These are phyloP conservation scores for Pseudoneurospora amorphoporcata DNA, from an alignment of 495 filamentous ascomycete species.

Conservation along the genomic window DNA sequence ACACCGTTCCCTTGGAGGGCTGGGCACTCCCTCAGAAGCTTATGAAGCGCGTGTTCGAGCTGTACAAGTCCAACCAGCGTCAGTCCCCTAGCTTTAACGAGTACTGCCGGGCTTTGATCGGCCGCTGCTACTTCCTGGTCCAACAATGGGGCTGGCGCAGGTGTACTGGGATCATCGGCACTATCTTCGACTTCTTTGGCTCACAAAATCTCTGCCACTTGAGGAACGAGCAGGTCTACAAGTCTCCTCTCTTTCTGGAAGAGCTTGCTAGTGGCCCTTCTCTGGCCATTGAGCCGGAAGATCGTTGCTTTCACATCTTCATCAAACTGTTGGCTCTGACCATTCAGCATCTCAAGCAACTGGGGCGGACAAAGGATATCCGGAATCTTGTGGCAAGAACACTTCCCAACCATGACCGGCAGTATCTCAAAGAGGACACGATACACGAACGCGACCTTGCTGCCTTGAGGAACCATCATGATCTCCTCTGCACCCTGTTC, in stretches of 20 bases:
- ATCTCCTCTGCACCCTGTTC: conserved; percentile 81
- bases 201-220: conserved; percentile 62
- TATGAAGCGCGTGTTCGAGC: conserved; percentile 50
- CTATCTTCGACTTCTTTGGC: conserved; percentile 86
- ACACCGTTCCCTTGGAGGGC: conserved; percentile 47
- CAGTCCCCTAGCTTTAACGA: conserved; percentile 62
- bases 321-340: conserved; percentile 72
- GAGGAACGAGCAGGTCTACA: conserved; percentile 62
- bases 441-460: conserved; percentile 69
- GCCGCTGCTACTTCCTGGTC: conserved; percentile 70
- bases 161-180: conserved; percentile 66
- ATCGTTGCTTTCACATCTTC: conserved; percentile 89
- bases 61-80: conserved; percentile 49
- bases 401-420: conserved; percentile 79
- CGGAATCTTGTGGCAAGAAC: conserved; percentile 67
- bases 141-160: conserved; percentile 77
- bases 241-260: conserved; percentile 71
- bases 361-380: conserved; percentile 60
- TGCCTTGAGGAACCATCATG: conserved; percentile 84
- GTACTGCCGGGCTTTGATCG: conserved; percentile 65
- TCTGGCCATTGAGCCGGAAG: conserved; percentile 51
- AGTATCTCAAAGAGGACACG: conserved; percentile 72
- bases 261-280: conserved; percentile 52
- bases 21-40: conserved; percentile 63
- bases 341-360: conserved; percentile 47